Conservation (phyloP, 352 stramenopile genomes). For the Phytophthora sp. region DNA sequence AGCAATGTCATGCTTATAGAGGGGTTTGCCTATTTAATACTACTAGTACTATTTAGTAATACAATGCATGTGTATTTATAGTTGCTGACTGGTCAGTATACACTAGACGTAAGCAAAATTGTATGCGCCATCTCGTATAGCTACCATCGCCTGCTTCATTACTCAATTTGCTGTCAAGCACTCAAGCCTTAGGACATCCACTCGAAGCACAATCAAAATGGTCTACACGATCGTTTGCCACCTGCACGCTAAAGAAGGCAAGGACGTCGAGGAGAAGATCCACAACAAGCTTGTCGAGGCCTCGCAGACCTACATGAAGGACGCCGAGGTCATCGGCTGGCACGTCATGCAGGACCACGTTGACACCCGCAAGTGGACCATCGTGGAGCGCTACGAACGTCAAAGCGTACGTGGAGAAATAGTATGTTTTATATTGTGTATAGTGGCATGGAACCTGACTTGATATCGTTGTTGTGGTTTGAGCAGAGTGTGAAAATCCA, state of each 20-base stretch:
- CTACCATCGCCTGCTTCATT: conserved; percentile 7
- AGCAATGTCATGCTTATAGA: too few relatives aligned
- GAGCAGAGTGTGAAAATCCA: conserved; percentile 34
- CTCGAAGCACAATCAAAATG: conserved; percentile 13
- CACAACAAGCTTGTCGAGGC: conserved; percentile 31
- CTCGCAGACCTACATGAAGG: conserved; percentile 27
- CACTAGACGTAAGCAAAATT: not conserved
- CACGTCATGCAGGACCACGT: conserved; percentile 32
- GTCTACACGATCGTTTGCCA: conserved; percentile 28
- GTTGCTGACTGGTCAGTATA: too few relatives aligned
- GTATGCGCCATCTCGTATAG: conserved; percentile 4
- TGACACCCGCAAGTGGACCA: conserved; percentile 29
- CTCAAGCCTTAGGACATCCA: not conserved
- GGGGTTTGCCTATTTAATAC: too few relatives aligned
- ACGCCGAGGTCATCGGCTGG: conserved; percentile 25
- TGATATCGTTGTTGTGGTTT: not conserved
- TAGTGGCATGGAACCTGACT: not conserved
- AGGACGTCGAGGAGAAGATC: conserved; percentile 33
- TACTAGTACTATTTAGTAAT: too few relatives aligned
- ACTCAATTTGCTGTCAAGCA: conserved; percentile 10
- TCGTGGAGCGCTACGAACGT: conserved; percentile 32
- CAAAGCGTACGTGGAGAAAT: conserved; percentile 19
- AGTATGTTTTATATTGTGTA: not conserved
- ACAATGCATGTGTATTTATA: too few relatives aligned
- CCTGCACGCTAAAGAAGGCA: conserved; percentile 34